These are phyloP conservation scores for Haematococcus sp. DNA, from an alignment of 139 green algal species.

Conservation along the genomic window DNA sequence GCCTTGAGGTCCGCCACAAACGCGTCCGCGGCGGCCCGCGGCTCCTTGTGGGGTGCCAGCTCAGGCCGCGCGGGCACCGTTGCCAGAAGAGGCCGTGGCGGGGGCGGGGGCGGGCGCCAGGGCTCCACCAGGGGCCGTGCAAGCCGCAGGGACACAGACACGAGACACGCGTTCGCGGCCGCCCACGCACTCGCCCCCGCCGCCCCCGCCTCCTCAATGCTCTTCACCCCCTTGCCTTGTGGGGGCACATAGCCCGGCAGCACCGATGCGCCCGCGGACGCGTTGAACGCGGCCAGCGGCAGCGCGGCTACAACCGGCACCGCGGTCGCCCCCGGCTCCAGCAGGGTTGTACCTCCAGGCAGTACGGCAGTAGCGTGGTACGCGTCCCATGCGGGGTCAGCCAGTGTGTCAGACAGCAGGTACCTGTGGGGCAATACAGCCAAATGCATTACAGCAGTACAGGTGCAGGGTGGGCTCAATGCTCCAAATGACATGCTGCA, in stretches of 20 bases:
- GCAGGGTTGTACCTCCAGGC: background rate
- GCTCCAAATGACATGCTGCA: too few relatives aligned
- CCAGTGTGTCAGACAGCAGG: background rate
- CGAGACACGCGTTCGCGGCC: background rate
- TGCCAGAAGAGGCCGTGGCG: background rate
- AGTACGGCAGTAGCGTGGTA: background rate
- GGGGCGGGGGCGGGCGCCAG: background rate
- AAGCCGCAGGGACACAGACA: background rate
- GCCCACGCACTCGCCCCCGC: background rate
- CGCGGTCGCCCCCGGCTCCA: background rate
- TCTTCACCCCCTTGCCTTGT: background rate
- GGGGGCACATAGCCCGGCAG: background rate
- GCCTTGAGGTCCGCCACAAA: background rate
- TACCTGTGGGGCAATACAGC: background rate
- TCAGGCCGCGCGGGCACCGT: background rate
- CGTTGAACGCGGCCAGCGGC: too few relatives aligned
- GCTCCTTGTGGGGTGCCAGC: background rate
- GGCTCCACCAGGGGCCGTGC: background rate
- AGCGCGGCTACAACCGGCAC: background rate
- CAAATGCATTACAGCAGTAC: too few relatives aligned
- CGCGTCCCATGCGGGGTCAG: constrained; percentile 6
- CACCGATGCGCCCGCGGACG: background rate
- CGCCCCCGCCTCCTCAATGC: background rate
- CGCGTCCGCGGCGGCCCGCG: background rate
- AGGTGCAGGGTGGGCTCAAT: too few relatives aligned